Evolutionary conservation across 495 filamentous ascomycete genomes (phyloP), one percentile per base, ranked within the genome.

Genomic region (Apiosordaria backusii): DNA sequence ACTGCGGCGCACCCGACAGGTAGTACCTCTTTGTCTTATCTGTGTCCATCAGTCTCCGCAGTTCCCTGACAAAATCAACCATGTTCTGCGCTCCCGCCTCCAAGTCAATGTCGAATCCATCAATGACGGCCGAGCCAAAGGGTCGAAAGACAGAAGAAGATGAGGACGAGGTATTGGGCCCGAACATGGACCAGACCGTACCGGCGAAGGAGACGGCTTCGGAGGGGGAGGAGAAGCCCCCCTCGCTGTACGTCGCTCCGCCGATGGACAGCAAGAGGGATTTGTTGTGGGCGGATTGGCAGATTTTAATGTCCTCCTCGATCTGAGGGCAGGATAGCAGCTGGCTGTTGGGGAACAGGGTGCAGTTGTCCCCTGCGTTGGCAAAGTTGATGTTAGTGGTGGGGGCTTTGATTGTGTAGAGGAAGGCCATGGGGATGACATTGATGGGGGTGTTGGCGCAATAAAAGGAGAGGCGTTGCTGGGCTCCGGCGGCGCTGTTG

Each of bases 91-190:
- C 72, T 55, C 59, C 79, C 69, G 67, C 75, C 69, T 90, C 87
- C 50, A 89, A 84, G 73, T 90, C 87, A 64, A 90, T 84, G 69
- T 92, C 90, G 70, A 92, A 92, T 3, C 90, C 90, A 70, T 92
- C 89, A 53, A 92, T 72, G 27, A 83, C 77, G 24, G 86, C 83
- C 18, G 83, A 70, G 21, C 87, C 87, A 66, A 92, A 90, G 4
- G 90, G 90, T 45, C 88, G 84, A 57, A 81, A 78, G 4, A 68
- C 75, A 27, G 74, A 66, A 25, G 68, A 75, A 23, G 68, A 73
- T 61, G 50, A 9, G 19, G n/a, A n/a, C n/a, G 66, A 73, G 61
- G 73, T 67, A 35, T 70, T 65, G 10, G 85, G 81, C 29, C 89
- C 89, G 71, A 92, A 92, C 50, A 89, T 85, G 50, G 84, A 74